Base-by-base conservation (phyloP, 2,329 filamentous ascomycete species). In the Pseudocercospora musae region DNA sequence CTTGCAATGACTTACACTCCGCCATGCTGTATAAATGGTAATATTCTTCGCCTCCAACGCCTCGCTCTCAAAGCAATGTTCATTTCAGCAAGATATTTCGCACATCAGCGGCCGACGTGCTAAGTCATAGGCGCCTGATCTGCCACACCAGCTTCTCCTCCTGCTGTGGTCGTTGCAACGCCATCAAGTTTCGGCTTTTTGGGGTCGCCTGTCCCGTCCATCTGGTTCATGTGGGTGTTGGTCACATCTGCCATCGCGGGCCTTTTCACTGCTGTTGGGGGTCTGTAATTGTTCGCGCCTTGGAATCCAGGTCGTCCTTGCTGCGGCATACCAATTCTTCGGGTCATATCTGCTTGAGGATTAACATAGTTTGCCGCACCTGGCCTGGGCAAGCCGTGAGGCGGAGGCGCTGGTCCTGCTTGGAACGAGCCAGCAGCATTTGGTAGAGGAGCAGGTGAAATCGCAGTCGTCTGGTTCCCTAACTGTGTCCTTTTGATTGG, bases 401-500 rank as follows among this genome's bases (percentile, higher is more conserved):
- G 60, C 37, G 53, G 18, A 11, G 58, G 48, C 10, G 54, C 40
- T 23, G 57, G 57, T 37, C 53, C 62, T 33, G 29, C 59, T 31
- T 65, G 59, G 27, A 62, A 66, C 18, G 48, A 58, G 23, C 48
- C 57, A 18, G 57, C 42, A 59, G 59, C 42, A n/a, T 57, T 55
- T n/a, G 63, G 49, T 7, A 54, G 7, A 3, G 52, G 52, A 48
- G 33, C 64, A 57, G 48, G 50, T 46, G 48, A 53, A 25, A 48
- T 61, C 23, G 49, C 60, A n/a, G 50, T 59, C 11, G 60, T 44
- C 13, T 44, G 52, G 37, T 44, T 58, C 23, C 46, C 50, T 21
- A 61, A 44, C 44, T 60, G 62, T 37, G 56, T 59, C 33, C 58
- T 84, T 3, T 83, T 84, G 1, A 96, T 78, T 0, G 92, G 91